Evolutionary conservation across 192 early-diverging fungal species (phyloP).

Genomic region (Rhizoclosmatium sp.): DNA sequence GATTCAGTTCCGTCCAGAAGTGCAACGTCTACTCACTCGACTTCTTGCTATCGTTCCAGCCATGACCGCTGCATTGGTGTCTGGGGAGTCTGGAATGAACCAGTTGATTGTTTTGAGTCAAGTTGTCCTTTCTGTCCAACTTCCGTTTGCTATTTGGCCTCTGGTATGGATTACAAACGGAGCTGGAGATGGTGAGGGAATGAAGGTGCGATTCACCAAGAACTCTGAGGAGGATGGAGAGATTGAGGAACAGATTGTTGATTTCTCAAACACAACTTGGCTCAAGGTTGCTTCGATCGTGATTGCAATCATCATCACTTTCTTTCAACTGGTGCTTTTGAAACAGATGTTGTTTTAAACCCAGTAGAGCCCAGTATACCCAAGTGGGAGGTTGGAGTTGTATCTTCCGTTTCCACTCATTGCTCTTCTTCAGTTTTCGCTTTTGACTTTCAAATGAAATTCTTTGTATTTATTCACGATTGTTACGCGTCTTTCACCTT

Average conservation of each 20-base stretch:
- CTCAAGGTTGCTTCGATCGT: constrained; percentile 29
- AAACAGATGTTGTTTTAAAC: constrained; percentile 24
- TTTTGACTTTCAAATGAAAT: too few relatives aligned
- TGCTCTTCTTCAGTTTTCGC: too few relatives aligned
- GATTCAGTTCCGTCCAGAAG: constrained; percentile 61
- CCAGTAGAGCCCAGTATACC: too few relatives aligned
- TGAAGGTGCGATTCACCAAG: constrained; percentile 27
- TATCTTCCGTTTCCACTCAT: too few relatives aligned
- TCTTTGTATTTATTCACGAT: too few relatives aligned
- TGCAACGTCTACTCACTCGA: constrained; percentile 75
- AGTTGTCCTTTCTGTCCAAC: constrained; percentile 79
- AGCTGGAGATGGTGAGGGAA: constrained; percentile 14
- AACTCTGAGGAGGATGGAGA: constrained; percentile 12
- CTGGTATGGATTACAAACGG: constrained; percentile 71
- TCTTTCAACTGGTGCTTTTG: constrained; percentile 46
- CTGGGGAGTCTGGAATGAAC: constrained; percentile 69
- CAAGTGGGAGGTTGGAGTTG: too few relatives aligned
- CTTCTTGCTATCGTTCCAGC: constrained; percentile 77
- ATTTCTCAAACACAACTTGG: neutral
- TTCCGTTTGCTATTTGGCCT: constrained; percentile 86
- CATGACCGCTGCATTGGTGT: constrained; percentile 67
- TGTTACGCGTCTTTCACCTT: too few relatives aligned
- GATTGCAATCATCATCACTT: constrained; percentile 41
- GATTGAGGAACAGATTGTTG: neutral
- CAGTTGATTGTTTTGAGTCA: constrained; percentile 73